Percentiles rank a stretch among this genome's conserved stretches.
These are phyloP conservation scores for Chaetomium sp. DNA, from an alignment of 2,329 filamentous ascomycete genomes.

Conservation along the genomic window DNA sequence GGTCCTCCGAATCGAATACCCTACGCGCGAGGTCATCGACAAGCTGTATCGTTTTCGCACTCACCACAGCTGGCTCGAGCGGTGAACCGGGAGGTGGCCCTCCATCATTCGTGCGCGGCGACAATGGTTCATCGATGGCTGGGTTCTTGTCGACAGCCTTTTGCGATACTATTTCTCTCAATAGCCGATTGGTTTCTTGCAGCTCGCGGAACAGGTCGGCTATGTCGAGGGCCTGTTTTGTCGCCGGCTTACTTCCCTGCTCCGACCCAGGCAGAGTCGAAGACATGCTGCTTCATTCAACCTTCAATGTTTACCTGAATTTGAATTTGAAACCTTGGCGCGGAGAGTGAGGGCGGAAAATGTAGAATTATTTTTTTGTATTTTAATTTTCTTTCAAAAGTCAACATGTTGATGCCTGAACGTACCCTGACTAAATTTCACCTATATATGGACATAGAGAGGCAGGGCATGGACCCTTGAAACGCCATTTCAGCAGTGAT, in stretches of 20 bases:
- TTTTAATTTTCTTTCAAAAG: neutral
- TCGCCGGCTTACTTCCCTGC: neutral
- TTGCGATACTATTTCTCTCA: slow-evolving; percentile 9
- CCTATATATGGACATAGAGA: too few relatives aligned
- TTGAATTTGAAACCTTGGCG: neutral
- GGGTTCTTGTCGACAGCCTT: neutral
- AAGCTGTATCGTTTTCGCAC: neutral
- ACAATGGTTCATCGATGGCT: neutral
- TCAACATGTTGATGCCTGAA: neutral
- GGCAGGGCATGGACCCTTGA: neutral
- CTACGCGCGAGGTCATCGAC: neutral
- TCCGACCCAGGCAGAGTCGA: neutral
- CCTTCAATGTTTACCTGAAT: too few relatives aligned
- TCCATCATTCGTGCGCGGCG: neutral
- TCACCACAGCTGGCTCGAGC: neutral
- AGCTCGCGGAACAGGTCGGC: slow-evolving; percentile 15
- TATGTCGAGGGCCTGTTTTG: neutral
- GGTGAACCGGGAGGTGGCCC: neutral
- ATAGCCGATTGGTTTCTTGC: slow-evolving; percentile 20
- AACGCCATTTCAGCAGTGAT: neutral
- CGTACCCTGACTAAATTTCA: neutral
- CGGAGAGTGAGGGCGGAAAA: neutral
- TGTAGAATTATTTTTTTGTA: neutral
- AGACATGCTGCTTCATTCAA: neutral
- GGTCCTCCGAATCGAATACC: neutral